Conservation (phyloP, 2,329 filamentous ascomycete genomes). For the Scedosporium dehoogii region DNA sequence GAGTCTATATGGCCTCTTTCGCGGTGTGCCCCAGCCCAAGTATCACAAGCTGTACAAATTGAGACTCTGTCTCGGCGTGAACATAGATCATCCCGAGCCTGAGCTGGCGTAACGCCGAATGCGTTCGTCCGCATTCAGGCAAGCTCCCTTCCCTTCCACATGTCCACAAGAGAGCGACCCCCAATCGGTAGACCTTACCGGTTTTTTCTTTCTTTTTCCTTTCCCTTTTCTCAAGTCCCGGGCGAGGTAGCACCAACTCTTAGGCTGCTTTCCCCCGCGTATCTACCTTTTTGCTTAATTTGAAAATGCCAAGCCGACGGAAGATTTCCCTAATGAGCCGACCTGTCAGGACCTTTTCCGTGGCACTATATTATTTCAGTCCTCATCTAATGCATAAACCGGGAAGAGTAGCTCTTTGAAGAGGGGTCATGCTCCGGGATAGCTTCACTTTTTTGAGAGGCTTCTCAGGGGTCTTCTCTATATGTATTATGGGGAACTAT, state of each 20-base stretch:
- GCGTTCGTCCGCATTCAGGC: not conserved
- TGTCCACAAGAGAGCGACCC: not conserved
- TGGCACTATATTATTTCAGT: not conserved
- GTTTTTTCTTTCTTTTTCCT: not conserved
- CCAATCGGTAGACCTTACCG: not conserved
- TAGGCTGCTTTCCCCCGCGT: not conserved
- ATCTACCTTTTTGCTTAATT: not conserved
- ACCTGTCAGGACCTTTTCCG: not conserved
- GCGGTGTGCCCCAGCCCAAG: no score
- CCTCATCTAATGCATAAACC: not conserved
- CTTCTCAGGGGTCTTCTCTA: not conserved
- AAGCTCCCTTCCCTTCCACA: not conserved
- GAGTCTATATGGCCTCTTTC: not conserved
- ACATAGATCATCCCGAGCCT: no score
- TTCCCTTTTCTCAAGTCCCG: not conserved
- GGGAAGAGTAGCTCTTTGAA: not conserved
- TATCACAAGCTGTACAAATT: no score
- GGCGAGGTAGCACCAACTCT: not conserved
- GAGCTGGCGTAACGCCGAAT: no score
- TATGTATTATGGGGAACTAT: not conserved
- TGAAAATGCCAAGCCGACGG: not conserved
- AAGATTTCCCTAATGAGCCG: not conserved
- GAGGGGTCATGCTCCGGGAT: no score
- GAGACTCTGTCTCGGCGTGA: no score
- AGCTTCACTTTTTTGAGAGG: not conserved